phyloP scores from a whole-genome alignment of 2,329 filamentous ascomycete species.

The Endoconidiophora laricicola region DNA sequence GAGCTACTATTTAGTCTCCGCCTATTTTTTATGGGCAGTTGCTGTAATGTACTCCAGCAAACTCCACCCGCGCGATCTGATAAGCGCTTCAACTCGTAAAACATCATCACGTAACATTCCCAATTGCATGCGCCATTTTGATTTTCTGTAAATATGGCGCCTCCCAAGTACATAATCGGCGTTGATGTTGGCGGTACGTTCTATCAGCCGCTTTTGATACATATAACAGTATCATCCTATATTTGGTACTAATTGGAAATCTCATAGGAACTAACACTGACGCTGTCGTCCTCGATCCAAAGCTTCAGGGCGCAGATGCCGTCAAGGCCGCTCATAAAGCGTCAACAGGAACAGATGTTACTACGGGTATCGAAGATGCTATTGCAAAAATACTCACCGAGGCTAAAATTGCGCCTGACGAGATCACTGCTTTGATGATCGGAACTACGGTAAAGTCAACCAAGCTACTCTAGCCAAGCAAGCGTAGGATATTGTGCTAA shows the following conservation, averaged over 20 bases:
- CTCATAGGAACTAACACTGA: constrained; percentile 34
- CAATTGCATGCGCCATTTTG: too few species aligned
- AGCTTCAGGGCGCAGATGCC: constrained; percentile 14
- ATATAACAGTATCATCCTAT: neutral
- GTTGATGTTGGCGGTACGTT: constrained; percentile 24
- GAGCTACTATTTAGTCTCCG: too few species aligned
- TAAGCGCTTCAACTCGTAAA: neutral
- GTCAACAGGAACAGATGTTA: constrained; percentile 31
- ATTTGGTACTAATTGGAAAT: neutral
- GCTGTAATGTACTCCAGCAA: too few species aligned
- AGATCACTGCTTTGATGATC: constrained; percentile 33
- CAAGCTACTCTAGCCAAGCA: neutral
- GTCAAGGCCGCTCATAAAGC: constrained; percentile 25
- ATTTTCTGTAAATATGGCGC: constrained; percentile 9
- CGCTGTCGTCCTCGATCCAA: constrained; percentile 32
- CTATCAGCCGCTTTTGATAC: too few species aligned
- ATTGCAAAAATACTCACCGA: constrained; percentile 5
- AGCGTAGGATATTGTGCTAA: neutral
- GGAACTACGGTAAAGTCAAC: constrained; percentile 27
- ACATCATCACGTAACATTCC: too few species aligned
- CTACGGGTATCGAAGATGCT: constrained; percentile 25
- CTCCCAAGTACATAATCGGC: constrained; percentile 20
- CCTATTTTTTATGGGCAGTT: too few species aligned
- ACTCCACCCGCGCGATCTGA: constrained; percentile 19
- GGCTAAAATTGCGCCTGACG: constrained; percentile 15